phyloP scores from a whole-genome alignment of 2,329 filamentous ascomycete species.

The Remersonia thermophila region DNA sequence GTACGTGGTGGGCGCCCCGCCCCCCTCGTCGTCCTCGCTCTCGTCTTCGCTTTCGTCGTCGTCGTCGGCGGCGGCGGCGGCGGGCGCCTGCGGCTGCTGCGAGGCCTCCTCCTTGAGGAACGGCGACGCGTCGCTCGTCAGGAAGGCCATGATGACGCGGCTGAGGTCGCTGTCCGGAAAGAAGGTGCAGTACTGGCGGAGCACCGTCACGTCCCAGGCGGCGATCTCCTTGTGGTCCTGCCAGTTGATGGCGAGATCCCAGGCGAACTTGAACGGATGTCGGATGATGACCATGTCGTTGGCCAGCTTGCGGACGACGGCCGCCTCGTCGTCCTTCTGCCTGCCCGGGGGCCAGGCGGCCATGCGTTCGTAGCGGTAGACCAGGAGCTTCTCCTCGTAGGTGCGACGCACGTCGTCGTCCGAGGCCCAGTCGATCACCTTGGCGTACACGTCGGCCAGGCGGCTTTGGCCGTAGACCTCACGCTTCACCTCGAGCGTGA shows the following conservation, averaged over 20 bases:
- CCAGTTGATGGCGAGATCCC: slow-evolving; percentile 87
- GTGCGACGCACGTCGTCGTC: slow-evolving; percentile 74
- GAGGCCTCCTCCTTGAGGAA: slow-evolving; percentile 40
- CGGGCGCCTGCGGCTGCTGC: slow-evolving; percentile 19
- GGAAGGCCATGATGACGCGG: slow-evolving; percentile 69
- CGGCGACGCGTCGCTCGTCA: slow-evolving; percentile 73
- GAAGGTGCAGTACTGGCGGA: slow-evolving; percentile 68
- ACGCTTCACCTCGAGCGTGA: slow-evolving; percentile 74
- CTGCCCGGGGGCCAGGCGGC: slow-evolving; percentile 50
- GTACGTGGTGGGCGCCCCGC: slow-evolving; percentile 39
- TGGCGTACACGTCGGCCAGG: slow-evolving; percentile 67
- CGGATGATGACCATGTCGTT: slow-evolving; percentile 94
- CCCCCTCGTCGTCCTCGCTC: slow-evolving; percentile 46
- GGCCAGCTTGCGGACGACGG: slow-evolving; percentile 63
- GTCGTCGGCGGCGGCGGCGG: slow-evolving; percentile 16
- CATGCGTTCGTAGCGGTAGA: slow-evolving; percentile 68
- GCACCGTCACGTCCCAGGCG: slow-evolving; percentile 66
- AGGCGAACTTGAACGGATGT: slow-evolving; percentile 78
- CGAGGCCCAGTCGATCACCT: slow-evolving; percentile 78
- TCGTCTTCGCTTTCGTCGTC: slow-evolving; percentile 35
- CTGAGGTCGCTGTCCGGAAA: slow-evolving; percentile 77
- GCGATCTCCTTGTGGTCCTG: slow-evolving; percentile 61
- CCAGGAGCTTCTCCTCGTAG: slow-evolving; percentile 83
- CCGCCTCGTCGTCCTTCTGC: slow-evolving; percentile 57
- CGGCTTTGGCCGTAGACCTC: slow-evolving; percentile 68